phyloP scores from a whole-genome alignment of 2,329 filamentous ascomycete genomes.

The Thermoascus crustaceus region DNA sequence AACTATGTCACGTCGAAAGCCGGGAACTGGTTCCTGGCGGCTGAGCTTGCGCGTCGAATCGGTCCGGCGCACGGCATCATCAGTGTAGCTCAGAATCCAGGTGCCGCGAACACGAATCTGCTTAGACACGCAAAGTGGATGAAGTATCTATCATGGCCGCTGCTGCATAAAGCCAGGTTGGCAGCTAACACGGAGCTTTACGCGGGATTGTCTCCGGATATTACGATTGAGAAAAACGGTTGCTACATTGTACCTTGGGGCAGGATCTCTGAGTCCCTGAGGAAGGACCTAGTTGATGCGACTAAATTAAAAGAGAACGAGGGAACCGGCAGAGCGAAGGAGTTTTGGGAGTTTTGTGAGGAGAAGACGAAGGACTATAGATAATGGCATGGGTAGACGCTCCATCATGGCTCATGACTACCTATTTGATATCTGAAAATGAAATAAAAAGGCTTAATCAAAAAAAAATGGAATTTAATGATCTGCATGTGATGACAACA shows the following conservation, averaged over 20 bases:
- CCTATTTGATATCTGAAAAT: too few species aligned
- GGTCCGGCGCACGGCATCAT: constrained; percentile 11
- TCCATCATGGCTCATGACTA: too few species aligned
- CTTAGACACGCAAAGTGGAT: constrained; percentile 9
- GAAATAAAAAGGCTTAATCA: too few species aligned
- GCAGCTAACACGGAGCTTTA: constrained; percentile 19
- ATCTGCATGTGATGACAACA: too few species aligned
- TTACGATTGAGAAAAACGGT: constrained; percentile 12
- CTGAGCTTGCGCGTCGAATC: constrained; percentile 10
- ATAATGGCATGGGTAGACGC: too few species aligned
- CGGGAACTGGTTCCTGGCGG: constrained; percentile 16
- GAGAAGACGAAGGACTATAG: constrained; percentile 17
- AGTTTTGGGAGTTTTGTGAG: constrained; percentile 37
- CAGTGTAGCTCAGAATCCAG: constrained; percentile 16
- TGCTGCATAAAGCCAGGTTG: constrained; percentile 10
- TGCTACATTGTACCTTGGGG: constrained; percentile 17
- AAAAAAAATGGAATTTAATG: too few species aligned
- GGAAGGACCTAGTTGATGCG: too few species aligned
- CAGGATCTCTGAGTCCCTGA: too few species aligned
- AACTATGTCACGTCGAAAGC: constrained; percentile 15
- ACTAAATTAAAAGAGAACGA: constrained; percentile 17
- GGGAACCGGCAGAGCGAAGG: constrained; percentile 20
- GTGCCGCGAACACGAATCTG: constrained; percentile 10
- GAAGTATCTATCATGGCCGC: constrained; percentile 4
- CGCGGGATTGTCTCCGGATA: constrained; percentile 11